Percentiles rank a stretch among this genome's conserved stretches.
These are phyloP conservation scores for Leucosporidium scottii DNA, from an alignment of 768 basidiomycete genomes.

Conservation along the genomic window DNA sequence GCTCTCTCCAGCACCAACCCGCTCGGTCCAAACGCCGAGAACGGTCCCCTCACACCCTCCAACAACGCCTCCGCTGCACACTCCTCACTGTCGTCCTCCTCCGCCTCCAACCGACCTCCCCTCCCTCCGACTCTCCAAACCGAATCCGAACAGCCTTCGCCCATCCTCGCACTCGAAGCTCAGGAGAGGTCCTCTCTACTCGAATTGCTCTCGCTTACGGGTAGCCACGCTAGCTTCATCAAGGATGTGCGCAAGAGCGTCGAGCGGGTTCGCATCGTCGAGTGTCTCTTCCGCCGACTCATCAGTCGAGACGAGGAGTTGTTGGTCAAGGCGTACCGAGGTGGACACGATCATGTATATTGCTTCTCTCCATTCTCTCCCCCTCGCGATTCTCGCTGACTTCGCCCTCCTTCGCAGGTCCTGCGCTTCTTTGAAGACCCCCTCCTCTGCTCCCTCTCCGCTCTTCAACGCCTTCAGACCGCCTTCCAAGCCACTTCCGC, in stretches of 20 bases:
- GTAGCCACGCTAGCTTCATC: conserved; percentile 31
- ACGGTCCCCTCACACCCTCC: background rate
- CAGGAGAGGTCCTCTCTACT: conserved; percentile 26
- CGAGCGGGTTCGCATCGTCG: conserved; percentile 31
- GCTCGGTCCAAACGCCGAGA: background rate
- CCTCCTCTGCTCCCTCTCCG: conserved; percentile 16
- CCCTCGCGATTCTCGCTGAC: background rate
- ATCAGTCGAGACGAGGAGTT: conserved; percentile 27
- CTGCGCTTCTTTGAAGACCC: conserved; percentile 33
- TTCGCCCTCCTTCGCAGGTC: conserved; percentile 9
- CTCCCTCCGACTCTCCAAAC: conserved; percentile 27
- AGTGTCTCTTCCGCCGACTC: conserved; percentile 31
- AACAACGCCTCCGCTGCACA: background rate
- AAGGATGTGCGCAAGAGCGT: conserved; percentile 26
- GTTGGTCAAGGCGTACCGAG: conserved; percentile 31
- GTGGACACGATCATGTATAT: conserved; percentile 28
- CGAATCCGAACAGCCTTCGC: conserved; percentile 23
- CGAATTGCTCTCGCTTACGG: conserved; percentile 30
- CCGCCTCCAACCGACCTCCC: conserved; percentile 26
- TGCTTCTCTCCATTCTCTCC: background rate
- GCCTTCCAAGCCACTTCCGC: conserved; percentile 23
- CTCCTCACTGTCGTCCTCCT: conserved; percentile 12
- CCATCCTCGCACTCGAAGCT: conserved; percentile 17
- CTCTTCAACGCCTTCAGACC: conserved; percentile 18
- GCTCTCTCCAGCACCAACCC: background rate